Evolutionary conservation across 1,139 yeast species (phyloP), one percentile per base, ranked within the genome.

Genomic region (Kluyveromyces sp.): DNA sequence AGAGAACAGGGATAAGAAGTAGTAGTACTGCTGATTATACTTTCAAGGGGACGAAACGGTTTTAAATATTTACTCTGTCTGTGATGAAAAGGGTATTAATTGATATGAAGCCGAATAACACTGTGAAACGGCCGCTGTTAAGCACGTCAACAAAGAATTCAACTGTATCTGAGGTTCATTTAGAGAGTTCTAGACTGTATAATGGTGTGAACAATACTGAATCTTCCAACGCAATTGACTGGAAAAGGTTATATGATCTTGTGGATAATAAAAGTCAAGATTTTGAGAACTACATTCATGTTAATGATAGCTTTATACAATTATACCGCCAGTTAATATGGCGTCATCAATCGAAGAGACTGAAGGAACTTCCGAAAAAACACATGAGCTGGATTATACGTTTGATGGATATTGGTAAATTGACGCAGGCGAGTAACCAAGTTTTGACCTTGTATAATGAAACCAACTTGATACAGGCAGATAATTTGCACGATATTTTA

Each of bases 351-450:
- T 7, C 52, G 30, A 39, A 38, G 21, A 48, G 48, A 15, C 34
- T 58, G 32, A 50, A 46, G 34, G 45, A 47, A 6, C 36, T 55
- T 21, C 45, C 53, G 4, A 61, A 54, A 42, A 55, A 52, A 26
- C 63, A 63, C 47, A 40, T 63, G 45, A 41, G 48, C 37, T 41
- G 58, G 26, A 54, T 62, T 26, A 58, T 63, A 15, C 54, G 52
- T 39, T 40, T 58, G 25, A 40, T 63, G 10, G 55, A 53, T 28
- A 40, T 39, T 8, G 46, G 50, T 32, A 45, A 48, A 7, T 32
- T 44, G 5, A 37, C 45, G 1, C 38, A 41, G 3, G 57, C 60
- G 1, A 38, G 47, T 29, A 39, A 39, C 3, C 61, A 57, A 44
- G 49, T 59, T 5, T 10, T 58, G 3, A 47, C 37, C 10, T 47